phyloP scores from a whole-genome alignment of 768 basidiomycete genomes.

The Pisolithus tinctorius region DNA sequence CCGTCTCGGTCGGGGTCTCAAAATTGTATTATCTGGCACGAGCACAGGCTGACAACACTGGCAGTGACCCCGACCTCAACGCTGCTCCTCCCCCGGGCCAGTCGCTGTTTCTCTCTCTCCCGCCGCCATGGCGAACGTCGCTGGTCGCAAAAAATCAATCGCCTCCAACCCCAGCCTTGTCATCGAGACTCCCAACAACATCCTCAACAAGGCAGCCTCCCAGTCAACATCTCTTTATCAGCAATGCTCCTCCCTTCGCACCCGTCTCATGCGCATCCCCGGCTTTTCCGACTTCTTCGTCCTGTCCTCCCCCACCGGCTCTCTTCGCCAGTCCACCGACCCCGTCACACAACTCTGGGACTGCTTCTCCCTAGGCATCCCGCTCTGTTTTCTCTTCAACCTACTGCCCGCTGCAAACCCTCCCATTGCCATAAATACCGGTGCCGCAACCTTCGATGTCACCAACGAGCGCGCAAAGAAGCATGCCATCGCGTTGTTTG shows the following conservation, averaged over 20 bases:
- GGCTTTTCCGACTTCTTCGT: constrained; percentile 67
- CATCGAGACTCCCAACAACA: constrained; percentile 77
- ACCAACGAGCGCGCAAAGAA: constrained; percentile 83
- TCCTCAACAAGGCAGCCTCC: constrained; percentile 88
- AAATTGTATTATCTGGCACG: constrained; percentile 25
- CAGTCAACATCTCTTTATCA: constrained; percentile 86
- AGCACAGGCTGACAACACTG: neutral
- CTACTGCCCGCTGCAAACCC: constrained; percentile 53
- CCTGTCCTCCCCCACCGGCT: constrained; percentile 48
- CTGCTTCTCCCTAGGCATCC: constrained; percentile 85
- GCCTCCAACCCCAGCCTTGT: constrained; percentile 55
- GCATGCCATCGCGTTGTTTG: constrained; percentile 84
- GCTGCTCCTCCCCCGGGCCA: neutral
- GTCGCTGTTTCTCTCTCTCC: constrained; percentile 7
- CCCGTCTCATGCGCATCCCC: constrained; percentile 71
- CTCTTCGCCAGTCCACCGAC: constrained; percentile 73
- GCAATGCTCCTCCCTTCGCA: constrained; percentile 76
- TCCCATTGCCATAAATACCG: constrained; percentile 56
- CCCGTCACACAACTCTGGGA: constrained; percentile 95
- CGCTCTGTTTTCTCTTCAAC: constrained; percentile 96
- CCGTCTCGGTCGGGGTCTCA: constrained; percentile 19
- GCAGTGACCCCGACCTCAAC: no score
- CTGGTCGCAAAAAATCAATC: constrained; percentile 77
- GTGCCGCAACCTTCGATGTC: constrained; percentile 54
- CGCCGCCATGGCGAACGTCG: constrained; percentile 41